Evolutionary conservation across 768 basidiomycete genomes (phyloP).

Genomic region (Phanerodontia chrysosporium): DNA sequence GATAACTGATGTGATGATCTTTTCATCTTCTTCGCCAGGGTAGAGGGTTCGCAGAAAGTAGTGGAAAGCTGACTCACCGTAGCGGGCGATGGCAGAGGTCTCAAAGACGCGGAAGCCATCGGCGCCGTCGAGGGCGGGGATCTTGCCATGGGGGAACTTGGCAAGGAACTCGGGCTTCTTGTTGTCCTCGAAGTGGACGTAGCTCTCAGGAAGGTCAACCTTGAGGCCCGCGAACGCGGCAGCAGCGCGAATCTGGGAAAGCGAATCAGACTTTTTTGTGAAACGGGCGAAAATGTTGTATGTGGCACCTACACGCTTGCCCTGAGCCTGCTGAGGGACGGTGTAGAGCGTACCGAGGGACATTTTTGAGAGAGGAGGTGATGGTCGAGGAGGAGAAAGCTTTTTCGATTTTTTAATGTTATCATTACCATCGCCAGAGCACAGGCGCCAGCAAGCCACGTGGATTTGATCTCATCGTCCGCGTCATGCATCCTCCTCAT

Average conservation of each 20-base stretch:
- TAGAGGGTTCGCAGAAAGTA: neutral
- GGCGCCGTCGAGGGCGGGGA: constrained; percentile 74
- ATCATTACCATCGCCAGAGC: neutral
- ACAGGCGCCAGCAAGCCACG: neutral
- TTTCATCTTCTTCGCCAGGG: constrained; percentile 31
- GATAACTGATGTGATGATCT: constrained; percentile 56
- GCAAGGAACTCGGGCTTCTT: constrained; percentile 62
- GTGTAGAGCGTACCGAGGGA: constrained; percentile 62
- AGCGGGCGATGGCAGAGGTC: constrained; percentile 75
- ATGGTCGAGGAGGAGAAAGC: constrained; percentile 13
- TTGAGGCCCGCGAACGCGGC: constrained; percentile 60
- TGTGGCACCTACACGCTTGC: constrained; percentile 44
- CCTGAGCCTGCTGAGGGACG: constrained; percentile 34
- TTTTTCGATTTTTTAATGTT: constrained; percentile 4
- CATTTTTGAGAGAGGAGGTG: constrained; percentile 38
- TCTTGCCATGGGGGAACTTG: constrained; percentile 81
- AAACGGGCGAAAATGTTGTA: neutral
- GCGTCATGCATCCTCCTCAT: too few relatives aligned
- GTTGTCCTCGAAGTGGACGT: constrained; percentile 63
- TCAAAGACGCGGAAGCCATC: constrained; percentile 83
- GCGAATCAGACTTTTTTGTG: constrained; percentile 24
- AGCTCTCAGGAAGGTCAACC: constrained; percentile 47
- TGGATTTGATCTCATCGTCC: neutral
- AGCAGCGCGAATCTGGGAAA: constrained; percentile 50
- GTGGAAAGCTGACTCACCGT: constrained; percentile 58